Evolutionary conservation across 371 early-diverging fungal species (phyloP), one percentile per base, ranked within the genome.

Genomic region (Encephalitozoon cuniculi): DNA sequence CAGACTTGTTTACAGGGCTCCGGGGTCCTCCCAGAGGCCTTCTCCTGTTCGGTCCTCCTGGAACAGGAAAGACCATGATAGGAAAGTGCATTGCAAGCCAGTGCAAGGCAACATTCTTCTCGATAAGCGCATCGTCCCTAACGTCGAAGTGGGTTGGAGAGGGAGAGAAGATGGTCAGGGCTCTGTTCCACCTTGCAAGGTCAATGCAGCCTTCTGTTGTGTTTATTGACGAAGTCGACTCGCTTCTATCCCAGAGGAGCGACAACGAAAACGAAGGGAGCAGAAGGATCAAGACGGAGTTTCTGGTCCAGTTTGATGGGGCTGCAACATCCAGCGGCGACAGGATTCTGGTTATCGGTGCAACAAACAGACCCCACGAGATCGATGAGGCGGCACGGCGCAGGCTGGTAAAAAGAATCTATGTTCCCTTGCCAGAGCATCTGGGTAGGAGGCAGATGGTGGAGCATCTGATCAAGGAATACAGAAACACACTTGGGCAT

Each of bases 101-200:
- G 77, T 90, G 91, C 0, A 86, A 89, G 2, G 92, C 94, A 18
- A 92, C 92, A 51, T 97, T 96, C 83, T 88, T 96, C 78, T 86
- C 91, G 1, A 88, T 97, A 32, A 88, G 89, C 76, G 88, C 92
- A 0, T 91, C 92, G 8, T 90, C 93, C 6, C 85, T 95, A 40
- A 93, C 93, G 0, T 90, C 91, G 11, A 94, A 94, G 80, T 95
- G 93, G 93, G 89, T 93, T 12, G 95, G 95, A 28, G 94, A 95
- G 77, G 93, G 93, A 40, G 95, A 94, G 72, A 93, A 93, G 83
- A 90, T 94, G 91, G 93, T 90, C 1, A 88, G 93, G 0, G 91
- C 92, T 15, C 80, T 95, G 46, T 95, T 95, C 86, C 90, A 91
- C 0, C 89, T 93, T 0, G 94, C 95, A 1, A 79, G 93, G 28